phyloP scores from a whole-genome alignment of 345 rosid genomes.

The Syzygium aromaticum region DNA sequence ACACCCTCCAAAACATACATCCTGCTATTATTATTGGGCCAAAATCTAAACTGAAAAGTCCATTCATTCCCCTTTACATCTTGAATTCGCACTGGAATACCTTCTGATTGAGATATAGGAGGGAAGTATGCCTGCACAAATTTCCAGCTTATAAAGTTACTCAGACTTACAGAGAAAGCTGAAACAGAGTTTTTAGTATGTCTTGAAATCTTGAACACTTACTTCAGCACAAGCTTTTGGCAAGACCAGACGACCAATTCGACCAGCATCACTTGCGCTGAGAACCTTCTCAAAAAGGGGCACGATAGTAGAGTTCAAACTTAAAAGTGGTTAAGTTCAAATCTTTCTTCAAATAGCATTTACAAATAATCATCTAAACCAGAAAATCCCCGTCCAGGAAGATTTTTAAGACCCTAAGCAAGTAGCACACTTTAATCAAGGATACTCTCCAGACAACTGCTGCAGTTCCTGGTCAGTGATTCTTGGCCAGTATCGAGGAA shows the following conservation, averaged over 20 bases:
- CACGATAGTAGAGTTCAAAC: constrained; percentile 85
- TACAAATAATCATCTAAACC: background rate
- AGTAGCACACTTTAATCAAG: constrained; percentile 10
- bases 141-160: background rate
- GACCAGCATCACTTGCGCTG: constrained; percentile 99
- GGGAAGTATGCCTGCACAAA: constrained; percentile 86
- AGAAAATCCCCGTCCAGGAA: background rate
- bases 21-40: constrained; percentile 99
- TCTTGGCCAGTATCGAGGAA: constrained; percentile 99
- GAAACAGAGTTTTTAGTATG: background rate
- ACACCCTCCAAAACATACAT: constrained; percentile 99
- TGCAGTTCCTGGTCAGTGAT: constrained; percentile 96
- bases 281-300: constrained; percentile 97
- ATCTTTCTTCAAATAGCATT: background rate
- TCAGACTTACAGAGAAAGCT: background rate
- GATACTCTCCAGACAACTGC: constrained; percentile 97
- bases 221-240: constrained; percentile 99
- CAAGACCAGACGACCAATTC: constrained; percentile 95
- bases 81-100: constrained; percentile 88
- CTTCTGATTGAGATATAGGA: constrained; percentile 97
- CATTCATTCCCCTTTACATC: constrained; percentile 98
- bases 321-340: constrained; percentile 39
- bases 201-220: constrained; percentile 9
- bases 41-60: constrained; percentile 98
- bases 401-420: background rate